A percentile compares a stretch with the other conserved stretches of the same genome.
Conservation (phyloP, 305 asterid genomes). For the Fraxinus angustifolia region DNA sequence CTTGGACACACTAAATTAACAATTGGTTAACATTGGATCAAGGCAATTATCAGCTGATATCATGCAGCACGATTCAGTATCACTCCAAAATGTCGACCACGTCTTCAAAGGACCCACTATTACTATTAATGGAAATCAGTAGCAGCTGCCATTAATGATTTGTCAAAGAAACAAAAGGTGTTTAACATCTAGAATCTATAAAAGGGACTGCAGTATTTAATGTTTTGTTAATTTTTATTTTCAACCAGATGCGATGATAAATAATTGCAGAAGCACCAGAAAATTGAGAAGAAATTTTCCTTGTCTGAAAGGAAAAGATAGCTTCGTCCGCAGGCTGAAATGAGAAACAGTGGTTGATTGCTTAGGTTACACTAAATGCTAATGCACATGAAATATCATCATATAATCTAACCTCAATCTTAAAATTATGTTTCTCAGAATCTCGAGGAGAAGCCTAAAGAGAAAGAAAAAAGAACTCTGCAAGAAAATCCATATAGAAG, state of each 20-base stretch:
- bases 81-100: neutral
- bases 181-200: neutral
- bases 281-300: neutral
- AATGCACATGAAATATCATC: neutral
- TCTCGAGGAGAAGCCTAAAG: neutral
- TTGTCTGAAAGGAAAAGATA: neutral
- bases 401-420: neutral
- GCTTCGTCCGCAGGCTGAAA: neutral
- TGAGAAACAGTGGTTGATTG: neutral
- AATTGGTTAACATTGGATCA: slow-evolving; percentile 14
- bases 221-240: neutral
- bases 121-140: neutral
- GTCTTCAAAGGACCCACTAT: neutral
- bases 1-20: slow-evolving; percentile 2
- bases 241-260: neutral
- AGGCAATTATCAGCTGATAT: neutral
- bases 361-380: neutral
- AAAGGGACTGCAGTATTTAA: neutral
- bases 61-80: neutral
- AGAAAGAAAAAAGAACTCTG: neutral
- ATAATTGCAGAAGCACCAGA: neutral
- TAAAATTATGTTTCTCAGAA: neutral
- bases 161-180: neutral
- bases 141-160: neutral
- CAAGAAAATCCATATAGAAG: neutral